Percentiles rank a stretch among this genome's conserved stretches.
Conservation (phyloP, 345 rosid genomes). For the Noccaea bulbosa region DNA sequence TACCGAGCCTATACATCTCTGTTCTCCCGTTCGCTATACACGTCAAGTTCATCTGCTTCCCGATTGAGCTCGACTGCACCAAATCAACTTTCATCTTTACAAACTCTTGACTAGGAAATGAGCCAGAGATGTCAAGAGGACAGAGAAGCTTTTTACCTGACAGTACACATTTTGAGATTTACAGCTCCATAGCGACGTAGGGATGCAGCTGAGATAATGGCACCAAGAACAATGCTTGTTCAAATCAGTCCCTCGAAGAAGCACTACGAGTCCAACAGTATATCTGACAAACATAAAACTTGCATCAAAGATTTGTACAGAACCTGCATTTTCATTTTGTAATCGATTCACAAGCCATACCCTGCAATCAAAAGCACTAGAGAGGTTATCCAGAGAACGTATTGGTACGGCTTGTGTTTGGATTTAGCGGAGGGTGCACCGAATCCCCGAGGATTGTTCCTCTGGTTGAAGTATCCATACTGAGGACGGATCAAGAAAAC, state of each 20-base stretch:
- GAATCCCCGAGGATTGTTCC: constrained; percentile 56
- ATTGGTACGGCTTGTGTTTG: constrained; percentile 82
- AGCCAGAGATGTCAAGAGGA: not conserved
- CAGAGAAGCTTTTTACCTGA: constrained; percentile 49
- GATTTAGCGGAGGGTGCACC: constrained; percentile 50
- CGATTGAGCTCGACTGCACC: constrained; percentile 60
- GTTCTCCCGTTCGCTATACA: constrained; percentile 62
- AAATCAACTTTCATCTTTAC: constrained; percentile 8
- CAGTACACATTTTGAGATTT: constrained; percentile 54
- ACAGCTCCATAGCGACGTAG: constrained; percentile 87
- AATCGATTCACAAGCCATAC: constrained; percentile 49
- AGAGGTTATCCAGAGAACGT: constrained; percentile 64
- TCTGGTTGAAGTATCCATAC: constrained; percentile 72
- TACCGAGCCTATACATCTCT: constrained; percentile 41
- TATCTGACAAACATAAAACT: constrained; percentile 47
- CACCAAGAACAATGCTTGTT: constrained; percentile 88
- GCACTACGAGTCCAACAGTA: constrained; percentile 60
- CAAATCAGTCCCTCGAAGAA: constrained; percentile 65
- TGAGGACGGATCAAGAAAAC: constrained; percentile 86
- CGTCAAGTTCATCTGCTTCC: constrained; percentile 62
- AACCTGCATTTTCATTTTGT: not conserved
- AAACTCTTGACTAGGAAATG: not conserved
- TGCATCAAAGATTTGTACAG: not conserved
- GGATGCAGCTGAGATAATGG: constrained; percentile 81
- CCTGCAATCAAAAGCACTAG: constrained; percentile 54